phyloP scores from a whole-genome alignment of 495 filamentous ascomycete genomes.

The Daldinia childiae region DNA sequence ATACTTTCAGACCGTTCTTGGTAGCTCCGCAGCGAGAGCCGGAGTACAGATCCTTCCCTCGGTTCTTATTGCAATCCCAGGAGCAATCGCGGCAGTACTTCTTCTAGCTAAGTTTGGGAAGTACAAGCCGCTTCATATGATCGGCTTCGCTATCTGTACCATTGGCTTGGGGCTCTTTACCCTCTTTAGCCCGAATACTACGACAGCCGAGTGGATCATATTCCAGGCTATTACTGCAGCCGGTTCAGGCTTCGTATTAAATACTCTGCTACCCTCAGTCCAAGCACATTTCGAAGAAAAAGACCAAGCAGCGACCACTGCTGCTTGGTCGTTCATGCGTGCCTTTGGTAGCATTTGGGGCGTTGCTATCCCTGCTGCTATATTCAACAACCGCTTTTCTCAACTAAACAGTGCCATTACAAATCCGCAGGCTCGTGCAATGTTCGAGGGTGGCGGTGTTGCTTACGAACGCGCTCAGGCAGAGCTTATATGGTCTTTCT shows the following conservation, averaged over 20 bases:
- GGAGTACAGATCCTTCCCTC: slow-evolving; percentile 53
- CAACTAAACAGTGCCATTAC: slow-evolving; percentile 6
- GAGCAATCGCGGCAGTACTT: slow-evolving; percentile 41
- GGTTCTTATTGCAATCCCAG: slow-evolving; percentile 42
- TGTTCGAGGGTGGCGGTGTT: neutral
- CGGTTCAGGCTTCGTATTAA: too few species aligned
- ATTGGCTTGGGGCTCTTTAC: too few species aligned
- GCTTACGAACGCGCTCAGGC: neutral
- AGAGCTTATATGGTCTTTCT: neutral
- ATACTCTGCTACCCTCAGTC: too few species aligned
- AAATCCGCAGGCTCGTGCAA: slow-evolving; percentile 14
- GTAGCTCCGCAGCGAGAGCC: slow-evolving; percentile 25
- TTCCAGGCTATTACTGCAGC: too few species aligned
- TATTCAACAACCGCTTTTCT: slow-evolving; percentile 57
- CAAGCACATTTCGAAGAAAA: slow-evolving; percentile 32
- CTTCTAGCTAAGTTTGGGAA: slow-evolving; percentile 48
- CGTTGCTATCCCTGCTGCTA: slow-evolving; percentile 56
- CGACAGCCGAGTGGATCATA: too few species aligned
- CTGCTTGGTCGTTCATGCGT: slow-evolving; percentile 51
- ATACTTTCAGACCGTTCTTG: slow-evolving; percentile 56
- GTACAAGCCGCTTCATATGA: too few species aligned
- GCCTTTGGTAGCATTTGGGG: slow-evolving; percentile 53
- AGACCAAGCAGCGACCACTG: slow-evolving; percentile 53
- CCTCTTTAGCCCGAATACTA: too few species aligned
- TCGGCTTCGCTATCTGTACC: too few species aligned